Evolutionary conservation across 345 rosid species (phyloP).

Genomic region (Eucalyptus rudis): DNA sequence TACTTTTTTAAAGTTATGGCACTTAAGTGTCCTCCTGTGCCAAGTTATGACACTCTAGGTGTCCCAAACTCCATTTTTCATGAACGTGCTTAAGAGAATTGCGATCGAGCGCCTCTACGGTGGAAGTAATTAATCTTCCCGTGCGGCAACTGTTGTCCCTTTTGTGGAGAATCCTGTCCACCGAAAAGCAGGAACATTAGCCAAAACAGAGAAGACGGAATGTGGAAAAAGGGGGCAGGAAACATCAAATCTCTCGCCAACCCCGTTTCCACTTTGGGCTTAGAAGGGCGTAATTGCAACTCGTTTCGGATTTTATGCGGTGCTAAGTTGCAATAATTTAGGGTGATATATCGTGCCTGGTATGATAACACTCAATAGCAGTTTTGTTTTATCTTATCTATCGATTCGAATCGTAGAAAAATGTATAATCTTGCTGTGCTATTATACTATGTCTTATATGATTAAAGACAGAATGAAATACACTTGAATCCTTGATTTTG

Average conservation of each 20-base stretch:
- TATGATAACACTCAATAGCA: neutral
- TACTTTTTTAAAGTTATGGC: no score
- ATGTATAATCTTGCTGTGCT: neutral
- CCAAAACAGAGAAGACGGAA: neutral
- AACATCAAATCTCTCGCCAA: neutral
- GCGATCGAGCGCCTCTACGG: neutral
- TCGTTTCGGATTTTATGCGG: neutral
- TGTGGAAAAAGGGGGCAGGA: neutral
- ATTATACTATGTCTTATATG: neutral
- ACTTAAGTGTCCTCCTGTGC: no score
- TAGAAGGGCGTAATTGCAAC: neutral
- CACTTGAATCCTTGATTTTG: neutral
- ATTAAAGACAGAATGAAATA: neutral
- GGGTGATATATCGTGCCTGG: neutral
- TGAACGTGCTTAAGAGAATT: neutral
- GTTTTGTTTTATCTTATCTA: neutral
- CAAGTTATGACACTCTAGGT: no score
- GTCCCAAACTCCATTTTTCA: neutral
- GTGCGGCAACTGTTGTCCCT: neutral
- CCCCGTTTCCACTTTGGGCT: neutral
- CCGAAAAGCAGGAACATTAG: neutral
- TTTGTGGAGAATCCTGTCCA: neutral
- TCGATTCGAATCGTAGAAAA: neutral
- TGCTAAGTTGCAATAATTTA: neutral
- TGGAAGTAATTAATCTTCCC: no score